A percentile compares a stretch with the other conserved stretches of the same genome.
Evolutionary conservation across 495 filamentous ascomycete genomes (phyloP).

Genomic region (Hypomontagnella submonticulosa): DNA sequence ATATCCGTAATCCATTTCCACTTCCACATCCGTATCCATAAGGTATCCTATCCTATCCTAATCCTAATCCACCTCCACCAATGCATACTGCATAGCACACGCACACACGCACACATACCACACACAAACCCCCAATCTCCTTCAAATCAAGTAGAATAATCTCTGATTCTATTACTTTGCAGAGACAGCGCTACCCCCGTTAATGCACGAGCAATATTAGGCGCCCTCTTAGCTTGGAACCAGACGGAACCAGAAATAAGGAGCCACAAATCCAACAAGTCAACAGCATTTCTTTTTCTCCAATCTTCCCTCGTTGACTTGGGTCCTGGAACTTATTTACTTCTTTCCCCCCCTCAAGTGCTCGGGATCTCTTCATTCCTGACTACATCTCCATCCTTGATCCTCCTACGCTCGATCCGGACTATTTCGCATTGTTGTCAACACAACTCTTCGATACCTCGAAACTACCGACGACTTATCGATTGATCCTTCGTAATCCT

Average conservation of each 20-base stretch:
- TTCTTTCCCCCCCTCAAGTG: conserved; percentile 4
- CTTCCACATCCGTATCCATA: conserved; percentile 12
- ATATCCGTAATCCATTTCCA: conserved; percentile 22
- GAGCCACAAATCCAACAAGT: conserved; percentile 19
- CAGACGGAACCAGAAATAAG: conserved; percentile 18
- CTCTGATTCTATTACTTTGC: conserved; percentile 2
- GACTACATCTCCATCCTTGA: too few species aligned
- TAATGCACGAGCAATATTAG: conserved; percentile 28
- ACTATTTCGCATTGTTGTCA: too few species aligned
- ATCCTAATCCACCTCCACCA: conserved; percentile 2
- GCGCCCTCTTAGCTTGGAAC: conserved; percentile 16
- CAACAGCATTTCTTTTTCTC: conserved; percentile 33
- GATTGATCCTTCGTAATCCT: too few species aligned
- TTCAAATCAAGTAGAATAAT: conserved; percentile 21
- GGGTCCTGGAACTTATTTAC: conserved; percentile 31
- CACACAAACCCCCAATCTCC: conserved; percentile 8
- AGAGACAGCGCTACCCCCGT: conserved; percentile 13
- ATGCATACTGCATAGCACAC: conserved; percentile 7
- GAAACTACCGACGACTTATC: too few species aligned
- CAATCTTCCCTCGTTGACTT: conserved; percentile 15
- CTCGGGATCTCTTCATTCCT: not conserved
- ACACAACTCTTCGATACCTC: too few species aligned
- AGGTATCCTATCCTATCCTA: too few species aligned
- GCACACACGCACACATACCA: conserved; percentile 6
- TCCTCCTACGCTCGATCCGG: too few species aligned